A percentile compares a stretch with the other conserved stretches of the same genome.
These are phyloP conservation scores for Kandelia obovata DNA, from an alignment of 345 rosid species.

Conservation along the genomic window DNA sequence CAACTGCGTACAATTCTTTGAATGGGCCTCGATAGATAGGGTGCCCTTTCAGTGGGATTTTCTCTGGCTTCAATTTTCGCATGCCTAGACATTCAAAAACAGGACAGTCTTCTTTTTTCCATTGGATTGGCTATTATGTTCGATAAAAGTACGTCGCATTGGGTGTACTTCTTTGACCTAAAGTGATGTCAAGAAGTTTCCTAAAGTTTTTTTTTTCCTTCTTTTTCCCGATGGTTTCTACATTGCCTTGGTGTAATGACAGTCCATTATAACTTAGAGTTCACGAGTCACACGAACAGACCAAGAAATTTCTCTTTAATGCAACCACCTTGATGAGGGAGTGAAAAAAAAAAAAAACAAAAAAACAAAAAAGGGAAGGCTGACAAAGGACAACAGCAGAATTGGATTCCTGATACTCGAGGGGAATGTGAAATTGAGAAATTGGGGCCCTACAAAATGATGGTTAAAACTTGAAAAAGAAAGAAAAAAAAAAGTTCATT, in stretches of 20 bases:
- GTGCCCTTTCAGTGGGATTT: slow-evolving; percentile 1
- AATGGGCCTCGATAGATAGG: background rate
- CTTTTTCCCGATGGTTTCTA: no score
- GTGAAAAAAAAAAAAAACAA: no score
- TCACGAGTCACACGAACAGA: no score
- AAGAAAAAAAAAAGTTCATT: background rate
- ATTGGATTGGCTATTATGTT: slow-evolving; percentile 13
- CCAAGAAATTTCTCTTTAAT: no score
- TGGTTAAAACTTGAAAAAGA: background rate
- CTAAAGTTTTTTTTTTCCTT: background rate
- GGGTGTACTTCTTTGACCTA: slow-evolving; percentile 23
- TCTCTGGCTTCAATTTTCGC: slow-evolving; percentile 3
- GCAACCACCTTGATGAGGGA: background rate
- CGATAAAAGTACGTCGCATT: slow-evolving; percentile 4
- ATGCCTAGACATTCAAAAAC: background rate
- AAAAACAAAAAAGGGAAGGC: no score
- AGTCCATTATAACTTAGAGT: no score
- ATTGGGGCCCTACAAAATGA: slow-evolving; percentile 7
- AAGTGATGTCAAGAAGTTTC: slow-evolving; percentile 2
- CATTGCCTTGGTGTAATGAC: no score
- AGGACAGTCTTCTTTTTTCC: slow-evolving; percentile 2
- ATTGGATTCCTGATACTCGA: background rate
- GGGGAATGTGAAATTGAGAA: background rate
- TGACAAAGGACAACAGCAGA: slow-evolving; percentile 8
- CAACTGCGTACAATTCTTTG: background rate